phyloP scores from a whole-genome alignment of 257 asterid species.

The Perilla frutescens region DNA sequence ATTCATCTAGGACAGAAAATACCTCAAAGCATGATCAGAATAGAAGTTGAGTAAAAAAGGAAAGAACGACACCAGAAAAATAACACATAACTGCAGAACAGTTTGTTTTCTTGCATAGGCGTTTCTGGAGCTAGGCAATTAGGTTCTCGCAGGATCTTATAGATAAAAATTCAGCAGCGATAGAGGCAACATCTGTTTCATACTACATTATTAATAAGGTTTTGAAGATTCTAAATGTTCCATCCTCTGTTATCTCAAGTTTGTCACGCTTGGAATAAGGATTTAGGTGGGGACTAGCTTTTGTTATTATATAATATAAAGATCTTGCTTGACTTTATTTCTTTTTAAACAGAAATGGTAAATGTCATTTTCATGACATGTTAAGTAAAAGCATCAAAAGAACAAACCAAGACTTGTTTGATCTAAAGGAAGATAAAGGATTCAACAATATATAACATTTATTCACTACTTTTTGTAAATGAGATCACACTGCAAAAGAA shows the following conservation, averaged over 20 bases:
- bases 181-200: constrained; percentile 2
- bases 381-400: constrained; percentile 2
- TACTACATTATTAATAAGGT: constrained; percentile 16
- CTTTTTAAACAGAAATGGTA: background rate
- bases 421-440: constrained; percentile 3
- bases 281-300: constrained; percentile 6
- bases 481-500: constrained; percentile 20
- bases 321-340: constrained; percentile 21
- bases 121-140: constrained; percentile 8
- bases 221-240: constrained; percentile 7
- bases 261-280: constrained; percentile 22
- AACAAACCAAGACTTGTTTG: constrained; percentile 18
- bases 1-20: constrained; percentile 12
- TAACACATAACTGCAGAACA: constrained; percentile 3
- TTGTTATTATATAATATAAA: background rate
- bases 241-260: constrained; percentile 4
- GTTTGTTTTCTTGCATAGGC: constrained; percentile 9
- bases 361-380: constrained; percentile 6
- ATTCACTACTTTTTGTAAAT: constrained; percentile 3
- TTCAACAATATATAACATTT: background rate
- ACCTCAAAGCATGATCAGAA: constrained; percentile 9
- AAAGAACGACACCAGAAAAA: constrained; percentile 11
- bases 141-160: background rate
- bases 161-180: background rate
- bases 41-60: background rate